Base-by-base conservation (phyloP, 202 grass and related monocot genomes). In the Schoenoplectus tabernaemontani region DNA sequence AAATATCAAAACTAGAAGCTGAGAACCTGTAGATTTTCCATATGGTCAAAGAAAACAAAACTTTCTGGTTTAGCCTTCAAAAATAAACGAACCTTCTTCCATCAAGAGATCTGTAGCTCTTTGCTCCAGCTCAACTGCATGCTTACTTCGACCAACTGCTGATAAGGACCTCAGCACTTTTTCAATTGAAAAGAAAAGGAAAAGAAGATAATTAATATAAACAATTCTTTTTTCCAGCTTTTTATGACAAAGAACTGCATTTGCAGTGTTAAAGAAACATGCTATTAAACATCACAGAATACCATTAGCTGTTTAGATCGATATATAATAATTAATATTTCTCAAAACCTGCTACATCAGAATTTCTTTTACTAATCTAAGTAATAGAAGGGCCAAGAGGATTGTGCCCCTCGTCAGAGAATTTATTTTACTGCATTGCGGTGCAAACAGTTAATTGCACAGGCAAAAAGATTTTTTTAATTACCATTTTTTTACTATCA, bases 71-170 rank as follows among this genome's bases (percentile, higher is more conserved):
- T 51, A 23, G 42, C 33, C 44, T 82, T 32, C 11, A 16, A 67
- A 46, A 9, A 74, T 22, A 51, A 67, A 68, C 77, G 83, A 68
- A 90, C 90, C 90, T 93, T 92, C 93, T 81, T 92, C 90, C 86
- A 96, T 75, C 69, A 96, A 82, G 80, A 96, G 88, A 47, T 89
- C 72, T 83, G 90, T 90, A 46, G 88, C 86, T 68, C 88, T 88
- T 87, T 96, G 90, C 84, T 92, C 93, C 79, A 92, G 82, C 43
- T 90, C 93, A 79, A 87, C 69, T 1, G 93, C 93, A 86, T 88
- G 93, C 87, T 78, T 91, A 72, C 87, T 96, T 83, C 89, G 77
- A 81, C 83, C 89, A 41, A 80, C 57, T 47, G 89, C 83, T 0
- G 85, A 88, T 81, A 96, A 84, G 5, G 89, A 88, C 67, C 89